Evolutionary conservation across 306 rosid species (phyloP), one percentile per base, ranked within the genome.

Genomic region (Cucumis cinereus): DNA sequence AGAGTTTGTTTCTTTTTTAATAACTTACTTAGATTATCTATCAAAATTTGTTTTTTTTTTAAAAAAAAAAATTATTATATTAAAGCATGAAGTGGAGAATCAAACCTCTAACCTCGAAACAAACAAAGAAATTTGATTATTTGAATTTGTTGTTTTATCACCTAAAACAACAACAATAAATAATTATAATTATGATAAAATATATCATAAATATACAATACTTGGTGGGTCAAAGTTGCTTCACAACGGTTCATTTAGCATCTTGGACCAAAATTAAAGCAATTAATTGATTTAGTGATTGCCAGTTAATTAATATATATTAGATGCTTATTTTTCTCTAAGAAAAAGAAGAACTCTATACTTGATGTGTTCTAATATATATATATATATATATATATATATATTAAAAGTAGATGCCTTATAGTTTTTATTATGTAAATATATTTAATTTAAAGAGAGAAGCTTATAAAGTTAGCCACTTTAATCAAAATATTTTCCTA

Each of bases 201-300:
- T 59, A 59, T 59, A 58, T 59, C 14, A 26, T 59, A 59, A 47
- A 50, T 41, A 16, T 36, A 63, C 49, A 64, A 35, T 10, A 64
- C 1, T 38, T 66, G 53, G 73, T 66, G 73, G 53, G 53, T 40
- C 73, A 64, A 64, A 8, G 71, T 36, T 64, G 47, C 16, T 36
- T 64, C 7, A 35, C 53, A 22, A 66, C 41, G 73, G 73, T 67
- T 38, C 73, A 67, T 20, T 67, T n/a, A 67, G 73, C 53, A 67
- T 67, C 52, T 67, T 67, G 33, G 53, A 67, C 73, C 19, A 41
- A 67, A 20, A 67, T 40, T 67, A 67, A 67, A 38, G 50, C 47
- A 12, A 67, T 67, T 62, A 62, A 62, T 62, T 62, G 14, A n/a
- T 2, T 4, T 17, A 17, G 52, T 66, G 53, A 66, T 67, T 67